Evolutionary conservation across 176 grass and related monocot genomes (phyloP), one percentile per base, ranked within the genome.

Genomic region (Hordeum vulgare): DNA sequence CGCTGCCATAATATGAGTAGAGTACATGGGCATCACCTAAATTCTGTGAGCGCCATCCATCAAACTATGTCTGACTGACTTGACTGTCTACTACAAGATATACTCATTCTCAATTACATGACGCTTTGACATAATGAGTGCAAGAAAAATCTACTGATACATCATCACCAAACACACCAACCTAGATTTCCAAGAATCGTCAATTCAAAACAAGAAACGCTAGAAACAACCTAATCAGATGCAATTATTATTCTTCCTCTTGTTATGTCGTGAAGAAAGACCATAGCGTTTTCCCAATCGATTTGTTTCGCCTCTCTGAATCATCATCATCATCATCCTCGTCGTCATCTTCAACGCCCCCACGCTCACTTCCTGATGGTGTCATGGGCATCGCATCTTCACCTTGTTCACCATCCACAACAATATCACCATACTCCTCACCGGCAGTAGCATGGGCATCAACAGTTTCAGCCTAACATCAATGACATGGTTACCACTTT

Each of bases 181-280:
- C 44, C 90, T 83, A 36, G 54, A 58, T 64, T 78, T 77, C 80
- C 81, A 89, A 84, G 72, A 94, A 91, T 81, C 78, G 91, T 62
- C 68, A 94, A 89, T 94, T 61, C 21, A 29, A 86, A 71, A 76
- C 56, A 80, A 65, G 83, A 84, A 83, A 88, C 81, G 59, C 86
- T 85, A 85, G 65, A 80, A 85, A 81, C 40, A 83, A 86, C 39
- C 74, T 88, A 88, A 61, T 66, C 72, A 59, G 61, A 21, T 35
- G 58, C 40, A 44, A 44, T 44, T 23, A 36, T 61, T 31, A 82
- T 61, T 78, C 70, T 83, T 44, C 45, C 88, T 61, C 44, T 66
- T 61, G 67, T 86, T 83, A 98, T 90, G 93, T 94, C 14, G 96
- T 95, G 80, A 98, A 91, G 89, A 98, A 98, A 82, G 91, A 90